phyloP scores from a whole-genome alignment of 495 filamentous ascomycete genomes.

The Podospora conica region DNA sequence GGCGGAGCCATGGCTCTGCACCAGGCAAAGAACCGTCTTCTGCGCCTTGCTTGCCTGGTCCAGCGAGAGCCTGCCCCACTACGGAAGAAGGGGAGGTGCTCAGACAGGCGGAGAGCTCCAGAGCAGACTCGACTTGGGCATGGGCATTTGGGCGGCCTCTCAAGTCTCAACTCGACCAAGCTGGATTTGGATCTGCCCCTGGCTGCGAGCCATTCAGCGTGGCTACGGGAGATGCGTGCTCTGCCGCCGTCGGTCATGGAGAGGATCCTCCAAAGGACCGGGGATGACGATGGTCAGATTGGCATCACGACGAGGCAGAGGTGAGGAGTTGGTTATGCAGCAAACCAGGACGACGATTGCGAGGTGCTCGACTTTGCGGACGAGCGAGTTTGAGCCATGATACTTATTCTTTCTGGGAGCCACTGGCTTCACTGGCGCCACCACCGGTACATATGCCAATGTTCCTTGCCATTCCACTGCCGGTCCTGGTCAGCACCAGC shows the following conservation, averaged over 20 bases:
- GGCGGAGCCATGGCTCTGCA: too few relatives aligned
- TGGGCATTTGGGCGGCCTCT: constrained; percentile 73
- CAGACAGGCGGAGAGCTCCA: background rate
- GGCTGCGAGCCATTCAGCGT: constrained; percentile 47
- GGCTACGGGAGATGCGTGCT: constrained; percentile 42
- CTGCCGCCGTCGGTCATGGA: constrained; percentile 52
- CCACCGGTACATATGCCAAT: too few relatives aligned
- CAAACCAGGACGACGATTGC: constrained; percentile 59
- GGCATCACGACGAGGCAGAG: constrained; percentile 70
- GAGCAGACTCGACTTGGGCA: background rate
- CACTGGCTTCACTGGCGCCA: too few relatives aligned
- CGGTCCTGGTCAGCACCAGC: too few relatives aligned
- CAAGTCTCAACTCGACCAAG: constrained; percentile 49
- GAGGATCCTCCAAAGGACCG: constrained; percentile 52
- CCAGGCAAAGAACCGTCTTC: too few relatives aligned
- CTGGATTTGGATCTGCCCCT: constrained; percentile 52
- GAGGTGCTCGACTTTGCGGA: constrained; percentile 88
- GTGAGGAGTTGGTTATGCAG: constrained; percentile 47
- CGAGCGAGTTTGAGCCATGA: constrained; percentile 60
- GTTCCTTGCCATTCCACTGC: too few relatives aligned
- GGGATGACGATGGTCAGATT: constrained; percentile 64
- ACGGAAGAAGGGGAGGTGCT: constrained; percentile 13
- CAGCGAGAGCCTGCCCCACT: constrained; percentile 7
- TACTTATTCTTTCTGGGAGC: constrained; percentile 10
- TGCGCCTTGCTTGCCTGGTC: too few relatives aligned